Base-by-base conservation (phyloP, 768 basidiomycete species). In the Psilocybe sp. region DNA sequence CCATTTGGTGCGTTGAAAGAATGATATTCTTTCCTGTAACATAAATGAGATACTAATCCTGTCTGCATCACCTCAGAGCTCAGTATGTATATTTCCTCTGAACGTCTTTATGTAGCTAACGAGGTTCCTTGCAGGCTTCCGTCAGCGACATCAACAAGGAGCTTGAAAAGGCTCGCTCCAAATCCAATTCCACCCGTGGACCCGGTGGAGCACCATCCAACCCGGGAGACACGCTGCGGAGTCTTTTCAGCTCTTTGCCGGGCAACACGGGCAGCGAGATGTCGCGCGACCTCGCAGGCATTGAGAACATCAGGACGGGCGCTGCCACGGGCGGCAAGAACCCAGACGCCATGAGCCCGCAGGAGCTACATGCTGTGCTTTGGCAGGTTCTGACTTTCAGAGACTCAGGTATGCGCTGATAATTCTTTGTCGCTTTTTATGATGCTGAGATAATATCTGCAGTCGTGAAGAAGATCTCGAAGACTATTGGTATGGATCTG, bases 341-440 rank as follows among this genome's bases (percentile, higher is more conserved):
- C 12, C 89, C 93, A 0, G 81, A 85, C 53, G 80, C 89, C 14
- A 90, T 98, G 92, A 83, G 70, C 45, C 92, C 94, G 3, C 90
- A 95, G 67, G 92, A 98, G 65, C 57, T 96, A 44, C 91, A 94
- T 64, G 70, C 79, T 1, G 81, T 84, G 2, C 69, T 95, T 16
- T 95, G 92, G 92, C 82, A 91, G 68, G 82, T 96, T 5, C 65
- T 98, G 63, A 83, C 75, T 20, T 95, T 95, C 70, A 76, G 92
- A 44, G 93, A 96, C 68, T 82, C 82, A 5, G 80, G 85, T 84
- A 49, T 10, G 77, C 52, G 23, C 6, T 35, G 31, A 40, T 8
- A 14, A 2, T 45, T 31, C 8, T 39, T 20, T 3, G 7, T 41
- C 16, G 14, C 15, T 31, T 11, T 18, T 13, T 16, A 6, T 5